These are phyloP conservation scores for Fraxinus paxiana DNA, from an alignment of 305 asterid genomes.

Conservation along the genomic window DNA sequence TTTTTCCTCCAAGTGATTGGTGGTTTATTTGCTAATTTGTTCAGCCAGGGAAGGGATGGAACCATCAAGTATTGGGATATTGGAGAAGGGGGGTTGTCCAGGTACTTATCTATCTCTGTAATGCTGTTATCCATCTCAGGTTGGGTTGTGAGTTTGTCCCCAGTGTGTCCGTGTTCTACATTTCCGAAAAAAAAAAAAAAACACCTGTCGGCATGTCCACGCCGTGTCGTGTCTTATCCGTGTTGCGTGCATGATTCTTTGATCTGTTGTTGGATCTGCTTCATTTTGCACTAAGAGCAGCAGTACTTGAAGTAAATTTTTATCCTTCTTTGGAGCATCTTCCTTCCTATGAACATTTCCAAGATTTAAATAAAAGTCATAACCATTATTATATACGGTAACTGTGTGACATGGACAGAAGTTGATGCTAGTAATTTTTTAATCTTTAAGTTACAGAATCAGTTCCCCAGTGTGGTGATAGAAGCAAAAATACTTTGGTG, in stretches of 20 bases:
- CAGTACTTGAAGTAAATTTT: neutral
- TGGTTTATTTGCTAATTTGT: slow-evolving; percentile 11
- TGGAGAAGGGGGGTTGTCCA: slow-evolving; percentile 63
- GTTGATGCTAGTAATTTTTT: neutral
- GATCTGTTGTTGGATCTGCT: neutral
- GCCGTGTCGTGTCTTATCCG: neutral
- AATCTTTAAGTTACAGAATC: neutral
- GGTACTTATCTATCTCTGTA: slow-evolving; percentile 26
- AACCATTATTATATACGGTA: neutral
- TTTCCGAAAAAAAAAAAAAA: neutral
- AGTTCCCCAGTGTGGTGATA: neutral
- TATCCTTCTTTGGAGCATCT: neutral
- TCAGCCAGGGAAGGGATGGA: slow-evolving; percentile 91
- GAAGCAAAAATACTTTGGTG: neutral
- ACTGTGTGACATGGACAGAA: neutral
- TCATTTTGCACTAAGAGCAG: neutral
- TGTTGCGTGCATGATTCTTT: neutral
- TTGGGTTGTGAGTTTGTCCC: neutral
- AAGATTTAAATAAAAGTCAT: neutral
- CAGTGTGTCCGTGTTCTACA: neutral
- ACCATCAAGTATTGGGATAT: slow-evolving; percentile 75
- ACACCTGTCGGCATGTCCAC: neutral
- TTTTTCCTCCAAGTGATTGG: neutral
- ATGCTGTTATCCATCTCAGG: neutral
- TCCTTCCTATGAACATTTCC: neutral